Conservation (phyloP, 2,329 filamentous ascomycete species). For the Teratosphaeria zuluensis region DNA sequence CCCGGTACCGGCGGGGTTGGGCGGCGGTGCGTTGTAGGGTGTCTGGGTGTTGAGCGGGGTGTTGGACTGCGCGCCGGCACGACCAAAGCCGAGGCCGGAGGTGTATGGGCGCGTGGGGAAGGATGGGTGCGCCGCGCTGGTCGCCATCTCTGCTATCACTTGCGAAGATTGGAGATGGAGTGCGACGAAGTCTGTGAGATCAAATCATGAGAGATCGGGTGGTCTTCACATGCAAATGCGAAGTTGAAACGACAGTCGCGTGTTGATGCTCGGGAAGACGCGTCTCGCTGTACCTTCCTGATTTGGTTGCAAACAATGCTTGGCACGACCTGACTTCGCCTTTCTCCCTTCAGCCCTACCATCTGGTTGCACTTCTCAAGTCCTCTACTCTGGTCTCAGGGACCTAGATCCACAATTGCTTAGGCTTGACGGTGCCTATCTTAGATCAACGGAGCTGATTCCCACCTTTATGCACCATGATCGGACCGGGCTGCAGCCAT, state of each 20-base stretch:
- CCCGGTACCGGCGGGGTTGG: conserved; percentile 9
- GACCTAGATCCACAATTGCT: too few relatives aligned
- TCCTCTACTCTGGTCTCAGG: too few relatives aligned
- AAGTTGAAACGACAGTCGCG: neutral
- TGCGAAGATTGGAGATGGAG: neutral
- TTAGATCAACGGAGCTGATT: too few relatives aligned
- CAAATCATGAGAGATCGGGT: neutral
- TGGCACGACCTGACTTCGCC: neutral
- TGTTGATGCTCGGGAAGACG: neutral
- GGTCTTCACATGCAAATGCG: neutral
- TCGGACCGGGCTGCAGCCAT: too few relatives aligned
- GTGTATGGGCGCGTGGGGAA: conserved; percentile 46
- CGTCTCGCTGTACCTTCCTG: neutral
- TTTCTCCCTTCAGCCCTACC: neutral
- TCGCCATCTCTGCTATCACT: conserved; percentile 36
- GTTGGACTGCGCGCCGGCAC: conserved; percentile 19
- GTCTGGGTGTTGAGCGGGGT: conserved; percentile 23
- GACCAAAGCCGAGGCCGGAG: conserved; percentile 31
- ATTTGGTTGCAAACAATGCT: neutral
- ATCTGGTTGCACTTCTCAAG: too few relatives aligned
- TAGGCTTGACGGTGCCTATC: too few relatives aligned
- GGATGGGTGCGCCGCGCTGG: conserved; percentile 37
- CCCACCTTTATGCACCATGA: too few relatives aligned
- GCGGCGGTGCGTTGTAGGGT: conserved; percentile 26
- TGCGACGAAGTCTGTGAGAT: neutral